These are phyloP conservation scores for Leccinum solheimii DNA, from an alignment of 1,284 basidiomycete genomes.

Conservation along the genomic window DNA sequence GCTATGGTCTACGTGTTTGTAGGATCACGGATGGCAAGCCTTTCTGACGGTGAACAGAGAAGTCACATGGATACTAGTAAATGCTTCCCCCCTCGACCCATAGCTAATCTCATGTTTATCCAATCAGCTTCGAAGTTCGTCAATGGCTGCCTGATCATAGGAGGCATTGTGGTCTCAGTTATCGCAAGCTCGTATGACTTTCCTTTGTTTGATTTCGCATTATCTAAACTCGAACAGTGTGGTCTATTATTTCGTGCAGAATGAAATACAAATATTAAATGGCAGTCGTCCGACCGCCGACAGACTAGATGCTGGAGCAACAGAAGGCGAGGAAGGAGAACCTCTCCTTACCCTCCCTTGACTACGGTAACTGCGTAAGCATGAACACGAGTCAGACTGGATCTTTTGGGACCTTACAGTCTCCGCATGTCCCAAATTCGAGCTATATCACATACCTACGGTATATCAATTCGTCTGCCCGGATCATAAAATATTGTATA, in stretches of 20 bases:
- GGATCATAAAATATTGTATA: conserved; percentile 8
- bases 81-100: conserved; percentile 23
- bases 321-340: conserved; percentile 65
- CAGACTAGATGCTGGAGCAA: conserved; percentile 57
- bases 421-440: neutral
- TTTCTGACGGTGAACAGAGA: conserved; percentile 76
- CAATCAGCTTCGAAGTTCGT: conserved; percentile 60
- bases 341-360: conserved; percentile 48
- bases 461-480: conserved; percentile 2
- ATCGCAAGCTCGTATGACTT: conserved; percentile 63
- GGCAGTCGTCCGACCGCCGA: conserved; percentile 51
- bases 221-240: conserved; percentile 42
- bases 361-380: neutral
- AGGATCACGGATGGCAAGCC: conserved; percentile 69
- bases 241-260: conserved; percentile 62
- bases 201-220: conserved; percentile 1
- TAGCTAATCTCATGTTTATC: conserved; percentile 13
- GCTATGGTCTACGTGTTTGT: conserved; percentile 73
- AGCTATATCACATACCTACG: conserved; percentile 1
- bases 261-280: conserved; percentile 57
- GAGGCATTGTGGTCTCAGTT: conserved; percentile 56
- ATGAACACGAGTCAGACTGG: neutral
- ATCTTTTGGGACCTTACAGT: neutral
- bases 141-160: conserved; percentile 58
- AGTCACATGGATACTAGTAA: conserved; percentile 72